A percentile compares a stretch with the other conserved stretches of the same genome.
Conservation (phyloP, 1,284 basidiomycete species). For the Ceratobasidium sp. region DNA sequence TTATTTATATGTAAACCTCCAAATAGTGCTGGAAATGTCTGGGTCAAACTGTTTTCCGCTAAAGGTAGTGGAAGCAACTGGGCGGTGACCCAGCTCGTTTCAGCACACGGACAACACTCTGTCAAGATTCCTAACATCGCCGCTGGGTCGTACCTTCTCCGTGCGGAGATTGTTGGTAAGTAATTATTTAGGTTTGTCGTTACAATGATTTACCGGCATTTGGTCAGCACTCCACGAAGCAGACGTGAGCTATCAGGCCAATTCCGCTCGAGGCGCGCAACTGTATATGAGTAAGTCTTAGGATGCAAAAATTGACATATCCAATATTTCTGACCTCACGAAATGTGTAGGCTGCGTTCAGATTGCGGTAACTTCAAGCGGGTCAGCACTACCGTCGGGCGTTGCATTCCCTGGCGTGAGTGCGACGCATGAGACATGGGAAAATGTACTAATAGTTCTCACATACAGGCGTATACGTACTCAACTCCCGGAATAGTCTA, state of each 20-base stretch:
- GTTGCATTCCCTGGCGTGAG: constrained; percentile 39
- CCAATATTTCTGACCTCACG: background rate
- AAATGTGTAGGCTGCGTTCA: constrained; percentile 28
- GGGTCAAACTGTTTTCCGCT: constrained; percentile 38
- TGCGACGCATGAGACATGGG: background rate
- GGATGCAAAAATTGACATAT: background rate
- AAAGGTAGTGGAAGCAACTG: constrained; percentile 31
- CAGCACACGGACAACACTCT: constrained; percentile 43
- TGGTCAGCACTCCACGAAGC: constrained; percentile 24
- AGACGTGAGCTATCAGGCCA: constrained; percentile 8
- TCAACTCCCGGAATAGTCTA: constrained; percentile 34
- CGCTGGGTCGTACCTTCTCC: constrained; percentile 41
- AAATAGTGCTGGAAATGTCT: constrained; percentile 38
- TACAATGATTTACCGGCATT: background rate
- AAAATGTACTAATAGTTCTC: background rate
- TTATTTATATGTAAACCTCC: background rate
- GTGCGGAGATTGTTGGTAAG: constrained; percentile 43
- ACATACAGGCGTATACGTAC: constrained; percentile 18
- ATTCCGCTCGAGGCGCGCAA: constrained; percentile 26
- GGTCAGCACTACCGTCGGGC: constrained; percentile 31
- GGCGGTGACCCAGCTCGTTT: constrained; percentile 42
- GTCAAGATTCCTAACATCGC: constrained; percentile 44
- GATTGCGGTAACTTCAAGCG: constrained; percentile 27
- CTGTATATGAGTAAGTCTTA: constrained; percentile 37
- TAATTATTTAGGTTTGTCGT: background rate